Evolutionary conservation across 257 asterid species (phyloP).

Genomic region (Cynanchum wilfordii): DNA sequence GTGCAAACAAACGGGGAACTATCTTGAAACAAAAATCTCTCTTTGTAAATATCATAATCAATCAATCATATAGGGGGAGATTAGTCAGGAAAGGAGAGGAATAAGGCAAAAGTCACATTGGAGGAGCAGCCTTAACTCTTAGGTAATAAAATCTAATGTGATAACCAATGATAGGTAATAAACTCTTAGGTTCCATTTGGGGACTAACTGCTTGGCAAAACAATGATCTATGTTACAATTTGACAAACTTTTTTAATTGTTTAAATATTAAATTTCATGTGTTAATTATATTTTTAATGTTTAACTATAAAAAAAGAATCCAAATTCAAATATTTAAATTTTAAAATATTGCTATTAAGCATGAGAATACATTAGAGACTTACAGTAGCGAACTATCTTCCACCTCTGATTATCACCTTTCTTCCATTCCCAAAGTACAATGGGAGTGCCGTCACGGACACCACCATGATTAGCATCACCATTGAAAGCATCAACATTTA

Average conservation of each 20-base stretch:
- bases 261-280: too few relatives aligned
- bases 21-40: neutral
- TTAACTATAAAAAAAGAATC: too few relatives aligned
- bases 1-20: neutral
- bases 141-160: neutral
- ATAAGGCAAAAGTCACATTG: too few relatives aligned
- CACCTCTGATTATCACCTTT: slow-evolving; percentile 90
- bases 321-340: too few relatives aligned
- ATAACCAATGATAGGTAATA: neutral
- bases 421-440: slow-evolving; percentile 96
- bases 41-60: neutral
- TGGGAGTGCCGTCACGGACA: slow-evolving; percentile 66
- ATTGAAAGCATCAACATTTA: slow-evolving; percentile 73
- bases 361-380: slow-evolving; percentile 28
- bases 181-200: too few relatives aligned
- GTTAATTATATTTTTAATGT: too few relatives aligned
- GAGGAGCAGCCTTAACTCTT: neutral
- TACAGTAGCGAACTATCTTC: slow-evolving; percentile 76
- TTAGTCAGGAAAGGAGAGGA: too few relatives aligned
- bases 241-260: too few relatives aligned
- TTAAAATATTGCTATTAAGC: neutral
- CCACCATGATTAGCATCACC: slow-evolving; percentile 89
- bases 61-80: neutral
- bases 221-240: too few relatives aligned
- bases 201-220: too few relatives aligned